Conservation (phyloP, 1,139 yeast genomes). For the Lodderomyces orthopsilosis region DNA sequence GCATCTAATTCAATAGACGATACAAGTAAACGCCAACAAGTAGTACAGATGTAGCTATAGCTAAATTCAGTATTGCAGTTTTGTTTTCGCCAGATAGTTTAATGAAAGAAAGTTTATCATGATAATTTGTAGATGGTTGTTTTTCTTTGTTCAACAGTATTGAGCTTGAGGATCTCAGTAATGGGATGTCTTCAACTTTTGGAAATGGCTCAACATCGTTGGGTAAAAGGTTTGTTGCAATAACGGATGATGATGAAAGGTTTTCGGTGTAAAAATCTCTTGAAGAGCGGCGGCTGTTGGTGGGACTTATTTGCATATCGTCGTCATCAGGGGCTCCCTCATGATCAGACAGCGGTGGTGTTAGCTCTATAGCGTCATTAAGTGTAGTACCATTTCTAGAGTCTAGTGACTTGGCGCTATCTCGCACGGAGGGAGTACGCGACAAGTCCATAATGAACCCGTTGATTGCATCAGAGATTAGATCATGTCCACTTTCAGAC, state of each 20-base stretch:
- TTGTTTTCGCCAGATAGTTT: conserved; percentile 6
- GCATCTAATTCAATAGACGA: conserved; percentile 8
- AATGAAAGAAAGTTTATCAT: background rate
- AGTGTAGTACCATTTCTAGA: conserved; percentile 3
- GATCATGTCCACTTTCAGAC: conserved; percentile 3
- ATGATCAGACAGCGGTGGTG: conserved; percentile 23
- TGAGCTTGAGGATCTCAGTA: background rate
- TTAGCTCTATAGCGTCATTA: conserved; percentile 14
- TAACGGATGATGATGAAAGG: conserved; percentile 8
- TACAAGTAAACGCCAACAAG: conserved; percentile 14
- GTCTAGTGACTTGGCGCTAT: conserved; percentile 10
- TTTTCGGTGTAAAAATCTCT: conserved; percentile 3
- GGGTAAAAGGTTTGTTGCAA: conserved; percentile 5
- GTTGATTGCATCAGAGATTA: conserved; percentile 13
- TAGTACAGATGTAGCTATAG: conserved; percentile 14
- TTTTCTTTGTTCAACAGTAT: background rate
- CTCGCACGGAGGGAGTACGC: conserved; percentile 14
- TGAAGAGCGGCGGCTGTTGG: background rate
- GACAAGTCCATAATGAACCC: conserved; percentile 14
- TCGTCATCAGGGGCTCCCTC: conserved; percentile 13
- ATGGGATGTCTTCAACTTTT: conserved; percentile 8
- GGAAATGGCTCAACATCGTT: conserved; percentile 15
- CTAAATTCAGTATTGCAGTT: conserved; percentile 11
- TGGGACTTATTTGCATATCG: background rate
- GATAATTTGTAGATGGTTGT: background rate